These are phyloP conservation scores for Alopecurus myosuroides DNA, from an alignment of 176 grass and related monocot species.

Conservation along the genomic window DNA sequence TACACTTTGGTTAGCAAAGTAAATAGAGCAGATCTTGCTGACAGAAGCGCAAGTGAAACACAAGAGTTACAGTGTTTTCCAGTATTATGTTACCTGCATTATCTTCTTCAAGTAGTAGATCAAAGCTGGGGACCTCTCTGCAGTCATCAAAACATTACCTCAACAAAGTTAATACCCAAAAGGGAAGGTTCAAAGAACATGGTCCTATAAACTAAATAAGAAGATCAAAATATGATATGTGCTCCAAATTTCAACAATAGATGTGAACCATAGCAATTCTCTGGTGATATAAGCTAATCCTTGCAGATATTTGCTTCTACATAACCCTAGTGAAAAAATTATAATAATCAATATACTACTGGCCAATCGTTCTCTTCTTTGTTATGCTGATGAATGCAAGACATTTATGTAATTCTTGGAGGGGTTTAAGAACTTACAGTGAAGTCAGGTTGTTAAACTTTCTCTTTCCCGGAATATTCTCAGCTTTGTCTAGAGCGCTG, in stretches of 20 bases:
- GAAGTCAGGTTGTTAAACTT: constrained; percentile 45
- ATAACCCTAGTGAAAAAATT: neutral
- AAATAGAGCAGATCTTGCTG: constrained; percentile 5
- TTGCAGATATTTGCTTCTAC: constrained; percentile 13
- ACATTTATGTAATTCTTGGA: neutral
- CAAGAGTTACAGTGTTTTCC: neutral
- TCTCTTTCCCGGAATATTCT: constrained; percentile 26
- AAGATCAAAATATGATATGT: constrained; percentile 6
- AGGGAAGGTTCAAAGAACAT: constrained; percentile 23
- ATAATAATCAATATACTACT: neutral
- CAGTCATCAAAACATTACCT: constrained; percentile 19
- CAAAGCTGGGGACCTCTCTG: constrained; percentile 66
- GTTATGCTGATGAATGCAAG: neutral
- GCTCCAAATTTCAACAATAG: constrained; percentile 5
- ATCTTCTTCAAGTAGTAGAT: constrained; percentile 60
- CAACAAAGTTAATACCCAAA: constrained; percentile 19
- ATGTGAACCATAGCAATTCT: constrained; percentile 24
- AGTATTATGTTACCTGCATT: constrained; percentile 47
- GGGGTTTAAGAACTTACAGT: constrained; percentile 30
- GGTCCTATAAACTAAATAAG: constrained; percentile 10
- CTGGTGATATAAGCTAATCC: neutral
- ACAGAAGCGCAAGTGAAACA: constrained; percentile 2
- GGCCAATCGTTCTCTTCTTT: neutral
- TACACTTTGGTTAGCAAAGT: constrained; percentile 12
- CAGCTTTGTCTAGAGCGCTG: constrained; percentile 27